Base-by-base conservation (phyloP, 805 yeast species). In the Wickerhamomyces strasburgensis region DNA sequence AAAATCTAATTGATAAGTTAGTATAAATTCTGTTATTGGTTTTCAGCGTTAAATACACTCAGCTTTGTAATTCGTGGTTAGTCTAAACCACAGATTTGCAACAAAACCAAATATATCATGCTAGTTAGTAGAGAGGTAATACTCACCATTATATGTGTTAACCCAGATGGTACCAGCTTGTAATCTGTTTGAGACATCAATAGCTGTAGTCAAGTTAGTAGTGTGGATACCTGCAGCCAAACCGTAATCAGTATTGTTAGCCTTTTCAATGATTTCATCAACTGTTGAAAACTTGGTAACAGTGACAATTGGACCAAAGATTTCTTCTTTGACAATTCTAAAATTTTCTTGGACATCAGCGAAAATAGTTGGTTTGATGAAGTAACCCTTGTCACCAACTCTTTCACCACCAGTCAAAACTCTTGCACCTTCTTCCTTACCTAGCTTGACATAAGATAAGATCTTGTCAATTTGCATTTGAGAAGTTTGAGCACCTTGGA, bases 191-290 rank as follows among this genome's bases (percentile, higher is more conserved):
- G 93, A 72, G 39, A 83, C 83, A 37, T 73, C 73, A 42, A 79
- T 60, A 21, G 83, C 93, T 51, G 71, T 79, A 67, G 71, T 75
- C 40, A 80, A 54, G 54, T 82, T 78, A 35, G 70, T 65, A 31
- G 95, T 79, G 72, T 86, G 93, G 39, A 87, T 65, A 67, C 88
- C 93, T 36, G 95, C 93, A 54, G 95, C 94, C 51, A 87, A 73
- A 50, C 96, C 96, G 56, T 80, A 84, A 39, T 75, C 76, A 27
- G 88, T 72, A 60, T 80, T 79, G 63, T 87, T 87, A 46, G 93
- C 89, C 63, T 72, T 66, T 35, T 64, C 68, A 43, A 87, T 68
- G 35, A 79, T 89, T 61, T 86, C 94, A 46, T 83, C 90, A 45
- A 75, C 73, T 34, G 83, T 70, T 49, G 66, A 68, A 59, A 86